phyloP scores from a whole-genome alignment of 169 alveolate species.

The Ichthyophthirius multifiliis region DNA sequence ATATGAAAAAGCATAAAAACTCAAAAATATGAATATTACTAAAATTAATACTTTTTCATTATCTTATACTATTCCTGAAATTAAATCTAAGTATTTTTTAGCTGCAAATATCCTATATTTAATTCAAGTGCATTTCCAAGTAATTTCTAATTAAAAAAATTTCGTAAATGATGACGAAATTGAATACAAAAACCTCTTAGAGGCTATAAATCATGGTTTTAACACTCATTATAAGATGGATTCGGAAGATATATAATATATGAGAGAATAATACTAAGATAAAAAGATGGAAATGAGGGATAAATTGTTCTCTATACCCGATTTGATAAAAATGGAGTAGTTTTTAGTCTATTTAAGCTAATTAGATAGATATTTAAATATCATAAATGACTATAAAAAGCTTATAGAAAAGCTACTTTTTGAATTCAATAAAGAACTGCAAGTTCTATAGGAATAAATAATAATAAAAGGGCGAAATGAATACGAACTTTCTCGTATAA shows the following conservation, averaged over 20 bases:
- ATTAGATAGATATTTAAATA: background rate
- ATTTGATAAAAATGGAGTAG: background rate
- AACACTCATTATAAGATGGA: conserved; percentile 9
- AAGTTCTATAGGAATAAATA: background rate
- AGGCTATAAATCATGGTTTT: background rate
- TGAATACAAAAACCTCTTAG: background rate
- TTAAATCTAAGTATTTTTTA: background rate
- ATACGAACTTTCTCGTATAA: background rate
- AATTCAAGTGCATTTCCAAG: background rate
- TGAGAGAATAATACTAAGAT: background rate
- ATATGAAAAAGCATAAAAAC: too few relatives aligned
- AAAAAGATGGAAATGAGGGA: background rate
- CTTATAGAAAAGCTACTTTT: background rate
- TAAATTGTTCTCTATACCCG: background rate
- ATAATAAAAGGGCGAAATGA: background rate
- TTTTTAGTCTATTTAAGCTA: background rate
- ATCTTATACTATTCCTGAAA: background rate
- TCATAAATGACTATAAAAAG: background rate
- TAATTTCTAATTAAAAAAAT: background rate
- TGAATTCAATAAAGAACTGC: background rate
- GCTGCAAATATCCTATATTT: background rate
- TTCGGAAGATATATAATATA: background rate
- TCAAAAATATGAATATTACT: too few relatives aligned
- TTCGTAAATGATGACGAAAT: background rate
- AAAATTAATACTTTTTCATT: background rate